Base-by-base conservation (phyloP, 495 filamentous ascomycete genomes). In the Tetracladium setigerum region DNA sequence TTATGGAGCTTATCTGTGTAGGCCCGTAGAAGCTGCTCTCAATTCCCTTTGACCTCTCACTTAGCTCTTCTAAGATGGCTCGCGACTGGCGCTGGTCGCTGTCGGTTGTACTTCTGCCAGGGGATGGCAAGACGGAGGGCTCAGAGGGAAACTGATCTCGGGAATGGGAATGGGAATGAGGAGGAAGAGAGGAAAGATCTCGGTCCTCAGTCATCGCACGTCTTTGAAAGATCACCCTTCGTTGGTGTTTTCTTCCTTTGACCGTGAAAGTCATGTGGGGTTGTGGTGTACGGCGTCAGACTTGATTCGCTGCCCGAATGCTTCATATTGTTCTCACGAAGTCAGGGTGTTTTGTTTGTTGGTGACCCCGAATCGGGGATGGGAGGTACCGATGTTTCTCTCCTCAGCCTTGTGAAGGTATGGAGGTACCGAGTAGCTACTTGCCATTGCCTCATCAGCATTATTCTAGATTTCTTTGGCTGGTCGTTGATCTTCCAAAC, bases 211-310 rank as follows among this genome's bases (percentile, higher is more conserved):
- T 15, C 45, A 46, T 49, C 14, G 38, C 44, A 41, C 57, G 39
- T 38, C 49, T 55, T 47, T 52, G 46, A 42, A 60, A 60, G 46
- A 50, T 22, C 42, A 54, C 57, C 27, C 38, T 43, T 42, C 22
- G 46, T 13, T 45, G 53, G 33, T 47, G 39, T 39, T 24, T 15
- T 37, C 42, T 49, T 47, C 45, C 50, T 53, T 53, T 57, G 54
- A 52, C 33, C 35, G 18, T 41, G 38, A 57, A 55, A 47, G 54
- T 53, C 57, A 60, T 60, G 44, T 54, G 51, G n/a, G 17, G 24
- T 42, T 31, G 11, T 27, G 38, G 40, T 38, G 13, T 27, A 22
- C 22, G 31, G 30, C 32, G 17, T 10, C 38, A 6, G 13, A 44
- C 43, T 53, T 43, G 44, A 50, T 46, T 54, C 46, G 46, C 41